Conservation (phyloP, 176 grass and related monocot species). For the Raddia distichophylla region DNA sequence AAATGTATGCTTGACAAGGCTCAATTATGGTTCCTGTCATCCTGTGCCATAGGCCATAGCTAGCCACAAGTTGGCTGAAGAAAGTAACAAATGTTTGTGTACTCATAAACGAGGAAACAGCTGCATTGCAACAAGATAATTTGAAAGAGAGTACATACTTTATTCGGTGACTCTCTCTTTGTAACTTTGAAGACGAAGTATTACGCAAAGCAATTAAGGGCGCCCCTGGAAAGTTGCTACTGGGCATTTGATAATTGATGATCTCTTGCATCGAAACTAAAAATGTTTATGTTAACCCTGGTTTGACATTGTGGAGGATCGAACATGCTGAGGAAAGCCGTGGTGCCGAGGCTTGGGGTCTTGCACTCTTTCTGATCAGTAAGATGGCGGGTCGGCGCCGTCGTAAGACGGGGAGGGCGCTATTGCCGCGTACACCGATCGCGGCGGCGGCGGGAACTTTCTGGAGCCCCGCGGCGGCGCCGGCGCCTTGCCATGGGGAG, state of each 20-base stretch:
- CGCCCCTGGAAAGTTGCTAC: neutral
- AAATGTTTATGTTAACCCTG: neutral
- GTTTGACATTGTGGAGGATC: neutral
- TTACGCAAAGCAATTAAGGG: neutral
- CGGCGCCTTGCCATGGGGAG: constrained; percentile 6
- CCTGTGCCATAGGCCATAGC: neutral
- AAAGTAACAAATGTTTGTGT: constrained; percentile 8
- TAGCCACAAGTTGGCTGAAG: neutral
- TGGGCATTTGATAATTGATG: neutral
- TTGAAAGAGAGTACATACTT: constrained; percentile 20
- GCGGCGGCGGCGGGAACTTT: constrained; percentile 3
- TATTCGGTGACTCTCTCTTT: constrained; percentile 24
- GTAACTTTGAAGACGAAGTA: constrained; percentile 11
- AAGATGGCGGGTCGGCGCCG: neutral
- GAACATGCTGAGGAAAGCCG: neutral
- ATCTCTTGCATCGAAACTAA: constrained; percentile 10
- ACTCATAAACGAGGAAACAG: neutral
- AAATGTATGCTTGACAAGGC: neutral
- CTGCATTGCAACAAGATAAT: constrained; percentile 2
- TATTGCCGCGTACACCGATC: neutral
- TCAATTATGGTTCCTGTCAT: neutral
- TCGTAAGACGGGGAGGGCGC: constrained; percentile 30
- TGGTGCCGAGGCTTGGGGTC: neutral
- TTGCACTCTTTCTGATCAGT: neutral
- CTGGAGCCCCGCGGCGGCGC: neutral